Base-by-base conservation (phyloP, 306 rosid genomes). In the Quercus berberidifolia region DNA sequence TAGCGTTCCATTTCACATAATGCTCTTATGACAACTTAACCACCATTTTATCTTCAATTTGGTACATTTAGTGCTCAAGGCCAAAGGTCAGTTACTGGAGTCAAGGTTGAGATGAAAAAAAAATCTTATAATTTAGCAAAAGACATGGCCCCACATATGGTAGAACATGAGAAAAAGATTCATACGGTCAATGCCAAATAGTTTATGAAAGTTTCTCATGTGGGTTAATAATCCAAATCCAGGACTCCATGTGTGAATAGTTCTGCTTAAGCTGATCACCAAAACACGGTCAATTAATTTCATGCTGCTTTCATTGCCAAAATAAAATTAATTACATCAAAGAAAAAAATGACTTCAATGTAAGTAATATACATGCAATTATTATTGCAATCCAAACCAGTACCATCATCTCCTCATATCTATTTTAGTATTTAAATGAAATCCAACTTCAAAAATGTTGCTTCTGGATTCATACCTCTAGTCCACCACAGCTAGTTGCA, bases 401-500 rank as follows among this genome's bases (percentile, higher is more conserved):
- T 5, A 60, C 60, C 18, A 43, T 26, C 62, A 62, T 73, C 81
- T 62, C 20, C 35, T 63, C 20, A 74, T 56, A 69, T 46, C 59
- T 69, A 20, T 76, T 55, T 76, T 64, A 64, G 18, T 9, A 26
- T 3, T 13, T 64, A 18, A 71, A 33, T 54, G 43, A 71, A 33
- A 72, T 72, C 69, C 76, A 76, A 77, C 71, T 54, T 58, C 46
- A 80, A 73, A 70, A 80, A 74, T 14, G 69, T 30, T 54, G 79
- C 20, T 55, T 79, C 26, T 21, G 55, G 20, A 79, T 57, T 76
- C 88, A 72, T 84, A 95, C 99, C 97, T 93, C 92, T 18, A 82
- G 63, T 76, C 87, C 89, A 76, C 93, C 91, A 72, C 98, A 93
- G 67, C 65, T 82, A 73, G 92, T 75, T 31, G 99, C 99, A 83